These are phyloP conservation scores for Hawksworthiomyces lignivorus DNA, from an alignment of 2,329 filamentous ascomycete species.

Conservation along the genomic window DNA sequence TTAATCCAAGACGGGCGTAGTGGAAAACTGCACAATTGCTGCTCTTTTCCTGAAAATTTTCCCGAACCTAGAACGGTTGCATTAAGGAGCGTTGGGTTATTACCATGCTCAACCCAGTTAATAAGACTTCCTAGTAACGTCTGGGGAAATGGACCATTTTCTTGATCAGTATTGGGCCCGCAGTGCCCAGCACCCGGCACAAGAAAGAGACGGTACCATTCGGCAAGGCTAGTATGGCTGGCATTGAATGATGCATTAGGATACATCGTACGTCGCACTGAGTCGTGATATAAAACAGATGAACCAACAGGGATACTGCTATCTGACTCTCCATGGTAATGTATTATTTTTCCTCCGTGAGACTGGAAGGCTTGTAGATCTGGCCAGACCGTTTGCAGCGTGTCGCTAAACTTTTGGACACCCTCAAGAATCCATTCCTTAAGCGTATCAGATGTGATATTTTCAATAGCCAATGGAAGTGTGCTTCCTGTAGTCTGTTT, in stretches of 20 bases:
- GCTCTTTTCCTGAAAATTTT: not conserved
- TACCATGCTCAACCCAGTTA: slow-evolving; percentile 43
- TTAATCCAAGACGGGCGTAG: not conserved
- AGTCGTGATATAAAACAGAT: slow-evolving; percentile 32
- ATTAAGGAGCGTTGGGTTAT: slow-evolving; percentile 35
- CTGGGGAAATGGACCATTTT: slow-evolving; percentile 32
- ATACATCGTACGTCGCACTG: slow-evolving; percentile 41
- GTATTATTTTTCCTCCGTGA: slow-evolving; percentile 42
- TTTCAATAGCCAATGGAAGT: slow-evolving; percentile 23
- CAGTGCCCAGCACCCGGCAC: slow-evolving; percentile 45
- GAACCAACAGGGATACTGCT: slow-evolving; percentile 37
- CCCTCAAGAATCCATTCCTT: slow-evolving; percentile 39
- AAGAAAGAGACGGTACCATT: slow-evolving; percentile 26
- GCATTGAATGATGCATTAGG: slow-evolving; percentile 17
- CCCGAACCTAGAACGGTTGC: slow-evolving; percentile 3
- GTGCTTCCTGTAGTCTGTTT: slow-evolving; percentile 13
- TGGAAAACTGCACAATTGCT: slow-evolving; percentile 1
- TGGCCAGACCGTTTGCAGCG: slow-evolving; percentile 34
- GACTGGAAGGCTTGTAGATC: slow-evolving; percentile 37
- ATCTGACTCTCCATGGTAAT: slow-evolving; percentile 46
- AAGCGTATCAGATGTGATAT: slow-evolving; percentile 45
- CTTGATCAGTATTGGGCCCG: slow-evolving; percentile 30
- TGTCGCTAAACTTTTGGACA: slow-evolving; percentile 39
- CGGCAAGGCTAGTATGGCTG: slow-evolving; percentile 32
- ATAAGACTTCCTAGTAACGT: slow-evolving; percentile 16